Evolutionary conservation across 352 stramenopile genomes (phyloP).

Genomic region (Saprolegnia parasitica): DNA sequence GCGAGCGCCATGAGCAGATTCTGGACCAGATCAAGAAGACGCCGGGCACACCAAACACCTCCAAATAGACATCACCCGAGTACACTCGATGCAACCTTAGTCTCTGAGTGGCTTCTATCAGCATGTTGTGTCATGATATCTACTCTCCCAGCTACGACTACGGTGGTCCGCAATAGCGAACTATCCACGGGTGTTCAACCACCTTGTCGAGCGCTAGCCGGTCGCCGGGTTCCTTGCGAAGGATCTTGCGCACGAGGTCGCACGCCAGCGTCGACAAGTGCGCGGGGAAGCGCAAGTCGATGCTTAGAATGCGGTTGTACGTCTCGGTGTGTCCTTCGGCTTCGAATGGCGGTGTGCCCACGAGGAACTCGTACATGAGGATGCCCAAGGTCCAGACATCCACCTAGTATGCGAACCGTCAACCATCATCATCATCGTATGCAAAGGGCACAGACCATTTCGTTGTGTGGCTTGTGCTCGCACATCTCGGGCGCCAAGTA

Average conservation of each 20-base stretch:
- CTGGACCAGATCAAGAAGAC: slow-evolving; percentile 14
- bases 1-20: slow-evolving; percentile 6
- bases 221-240: slow-evolving; percentile 94
- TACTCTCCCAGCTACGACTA: slow-evolving; percentile 2
- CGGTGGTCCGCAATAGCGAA: slow-evolving; percentile 48
- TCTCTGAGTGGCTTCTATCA: not conserved
- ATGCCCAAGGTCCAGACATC: slow-evolving; percentile 99
- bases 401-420: slow-evolving; percentile 34
- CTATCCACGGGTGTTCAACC: slow-evolving; percentile 94
- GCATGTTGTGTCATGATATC: not conserved
- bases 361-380: slow-evolving; percentile 98
- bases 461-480: slow-evolving; percentile 95
- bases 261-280: slow-evolving; percentile 89
- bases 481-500: slow-evolving; percentile 99
- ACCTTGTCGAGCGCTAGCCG: slow-evolving; percentile 91
- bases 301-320: slow-evolving; percentile 95
- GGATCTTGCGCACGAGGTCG: slow-evolving; percentile 91
- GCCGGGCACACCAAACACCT: not conserved
- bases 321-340: slow-evolving; percentile 93
- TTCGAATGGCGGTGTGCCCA: slow-evolving; percentile 97
- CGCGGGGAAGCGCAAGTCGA: slow-evolving; percentile 95
- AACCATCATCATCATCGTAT: not conserved
- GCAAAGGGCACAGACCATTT: slow-evolving; percentile 54
- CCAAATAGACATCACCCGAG: not conserved
- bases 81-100: not conserved